Conservation (phyloP, 257 asterid species). For the Cynanchum wilfordii region DNA sequence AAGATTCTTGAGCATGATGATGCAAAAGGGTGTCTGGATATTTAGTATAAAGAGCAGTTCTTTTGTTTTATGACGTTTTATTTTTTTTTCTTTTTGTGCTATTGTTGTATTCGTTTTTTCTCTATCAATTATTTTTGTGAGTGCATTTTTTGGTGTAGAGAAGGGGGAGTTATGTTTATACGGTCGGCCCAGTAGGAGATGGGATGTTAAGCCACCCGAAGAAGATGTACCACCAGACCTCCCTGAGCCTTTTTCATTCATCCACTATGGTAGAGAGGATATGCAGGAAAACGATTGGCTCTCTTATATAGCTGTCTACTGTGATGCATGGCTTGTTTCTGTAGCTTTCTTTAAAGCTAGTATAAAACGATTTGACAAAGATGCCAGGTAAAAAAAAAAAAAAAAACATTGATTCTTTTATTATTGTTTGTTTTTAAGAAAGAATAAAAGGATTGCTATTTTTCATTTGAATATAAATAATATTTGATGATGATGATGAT, state of each 20-base stretch:
- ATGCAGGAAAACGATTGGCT: conserved; percentile 47
- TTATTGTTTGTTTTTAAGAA: no score
- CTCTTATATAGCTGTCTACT: conserved; percentile 37
- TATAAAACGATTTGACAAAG: conserved; percentile 36
- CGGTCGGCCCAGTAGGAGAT: conserved; percentile 37
- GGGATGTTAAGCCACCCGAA: conserved; percentile 44
- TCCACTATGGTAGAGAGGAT: conserved; percentile 44
- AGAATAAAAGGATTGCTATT: no score
- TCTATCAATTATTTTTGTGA: not conserved
- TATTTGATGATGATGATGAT: no score
- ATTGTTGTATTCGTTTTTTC: not conserved
- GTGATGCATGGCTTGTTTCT: conserved; percentile 46
- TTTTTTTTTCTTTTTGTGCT: no score
- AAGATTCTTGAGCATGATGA: no score
- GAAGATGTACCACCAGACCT: conserved; percentile 49
- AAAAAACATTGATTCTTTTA: no score
- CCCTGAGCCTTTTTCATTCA: conserved; percentile 48
- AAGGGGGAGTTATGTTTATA: conserved; percentile 44
- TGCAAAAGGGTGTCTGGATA: not conserved
- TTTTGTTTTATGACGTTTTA: no score
- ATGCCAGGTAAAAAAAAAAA: no score
- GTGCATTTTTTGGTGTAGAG: conserved; percentile 16
- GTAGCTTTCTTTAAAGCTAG: conserved; percentile 40
- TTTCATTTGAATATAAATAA: no score
- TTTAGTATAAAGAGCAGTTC: no score